A percentile compares a stretch with the other conserved stretches of the same genome.
phyloP scores from a whole-genome alignment of 352 stramenopile genomes.

The Phytophthora lateralis region DNA sequence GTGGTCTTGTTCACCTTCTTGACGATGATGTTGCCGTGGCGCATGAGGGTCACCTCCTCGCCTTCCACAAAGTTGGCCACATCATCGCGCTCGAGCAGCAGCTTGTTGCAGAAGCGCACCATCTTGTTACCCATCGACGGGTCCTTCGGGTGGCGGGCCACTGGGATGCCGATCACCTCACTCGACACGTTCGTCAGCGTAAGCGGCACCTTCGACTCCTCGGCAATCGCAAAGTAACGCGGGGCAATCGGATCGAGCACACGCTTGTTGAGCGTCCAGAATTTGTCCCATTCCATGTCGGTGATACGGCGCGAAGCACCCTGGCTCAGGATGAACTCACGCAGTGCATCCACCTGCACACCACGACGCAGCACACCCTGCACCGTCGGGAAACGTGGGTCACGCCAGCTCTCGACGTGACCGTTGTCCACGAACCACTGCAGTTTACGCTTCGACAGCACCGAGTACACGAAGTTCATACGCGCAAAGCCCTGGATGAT shows the following conservation, averaged over 20 bases:
- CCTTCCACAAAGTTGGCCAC: slow-evolving; percentile 93
- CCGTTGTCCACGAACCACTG: slow-evolving; percentile 99
- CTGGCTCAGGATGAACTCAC: slow-evolving; percentile 98
- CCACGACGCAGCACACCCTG: slow-evolving; percentile 96
- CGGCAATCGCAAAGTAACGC: slow-evolving; percentile 97
- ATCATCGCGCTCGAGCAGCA: slow-evolving; percentile 97
- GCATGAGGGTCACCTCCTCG: slow-evolving; percentile 98
- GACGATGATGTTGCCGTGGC: slow-evolving; percentile 94
- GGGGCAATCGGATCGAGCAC: slow-evolving; percentile 95
- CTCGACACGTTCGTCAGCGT: slow-evolving; percentile 80
- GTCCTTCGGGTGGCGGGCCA: slow-evolving; percentile 84
- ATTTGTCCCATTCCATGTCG: slow-evolving; percentile 99
- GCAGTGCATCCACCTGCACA: slow-evolving; percentile 95
- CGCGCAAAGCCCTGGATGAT: slow-evolving; percentile 96
- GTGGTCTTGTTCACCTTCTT: slow-evolving; percentile 71
- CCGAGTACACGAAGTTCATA: slow-evolving; percentile 99
- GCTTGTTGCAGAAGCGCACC: slow-evolving; percentile 86
- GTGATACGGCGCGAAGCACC: slow-evolving; percentile 96
- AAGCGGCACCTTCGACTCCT: slow-evolving; percentile 87
- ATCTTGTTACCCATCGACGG: slow-evolving; percentile 82
- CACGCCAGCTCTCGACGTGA: slow-evolving; percentile 97
- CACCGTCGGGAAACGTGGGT: slow-evolving; percentile 99
- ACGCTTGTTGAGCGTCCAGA: slow-evolving; percentile 99
- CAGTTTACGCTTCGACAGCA: slow-evolving; percentile 99
- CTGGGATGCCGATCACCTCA: slow-evolving; percentile 64